Evolutionary conservation across 2,329 filamentous ascomycete species (phyloP), one percentile per base, ranked within the genome.

Genomic region (Sporothrix pseudoabietina): DNA sequence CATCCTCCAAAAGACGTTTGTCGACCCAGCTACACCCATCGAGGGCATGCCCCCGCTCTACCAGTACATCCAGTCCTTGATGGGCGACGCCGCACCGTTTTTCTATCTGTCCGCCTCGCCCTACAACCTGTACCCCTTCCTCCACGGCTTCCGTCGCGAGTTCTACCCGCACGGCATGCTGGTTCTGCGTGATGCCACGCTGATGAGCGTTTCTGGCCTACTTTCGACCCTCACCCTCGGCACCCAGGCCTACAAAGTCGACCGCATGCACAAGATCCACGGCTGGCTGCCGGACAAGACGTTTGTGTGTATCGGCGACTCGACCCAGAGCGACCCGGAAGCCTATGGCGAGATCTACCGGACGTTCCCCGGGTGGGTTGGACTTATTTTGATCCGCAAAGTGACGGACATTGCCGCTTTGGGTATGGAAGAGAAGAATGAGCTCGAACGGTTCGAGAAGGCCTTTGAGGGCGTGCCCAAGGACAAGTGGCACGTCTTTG

Each of bases 31-130:
- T 0, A 84, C 86, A 16, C 89, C 93, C 0, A 89, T 95, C 16
- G 78, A 85, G 0, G 94, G 93, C 66, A 98, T 98, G 94, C 92
- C 94, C 0, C 90, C 93, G 77, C 86, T 98, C 0, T 98, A 97
- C 83, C 82, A 84, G 30, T 85, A 90, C 72, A 85, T 97, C 12
- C 84, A 90, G 61, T 80, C 82, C 6, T 77, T 85, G 4, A 78
- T 90, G 32, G 83, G 85, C 0, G 41, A 14, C 6, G 73, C 65
- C 26, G 65, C 66, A 3, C 88, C 94, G 0, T 97, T 93, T 87
- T 97, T 97, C 84, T 98, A 98, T 81, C 87, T 98, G 65, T 97
- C 93, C 0, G 94, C 95, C 0, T 97, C 94, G 0, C 95, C 95
- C 0, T 98, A 98, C 84, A 97, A 97, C 78, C 87, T 98, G 10